Base-by-base conservation (phyloP, 129 eudicot species). In the Gnaphalium uliginosum region DNA sequence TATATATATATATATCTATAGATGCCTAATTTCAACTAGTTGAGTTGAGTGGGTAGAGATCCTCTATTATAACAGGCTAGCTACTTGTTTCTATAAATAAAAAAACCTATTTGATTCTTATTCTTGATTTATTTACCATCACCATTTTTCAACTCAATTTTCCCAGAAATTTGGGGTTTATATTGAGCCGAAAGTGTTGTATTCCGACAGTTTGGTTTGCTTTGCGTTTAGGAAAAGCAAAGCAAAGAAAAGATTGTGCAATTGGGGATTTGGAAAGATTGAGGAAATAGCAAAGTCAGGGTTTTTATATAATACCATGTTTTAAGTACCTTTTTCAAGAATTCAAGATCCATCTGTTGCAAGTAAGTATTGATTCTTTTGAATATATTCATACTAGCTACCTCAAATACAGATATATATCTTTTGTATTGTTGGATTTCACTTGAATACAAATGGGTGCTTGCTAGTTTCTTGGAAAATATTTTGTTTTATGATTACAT, bases 311-410 rank as follows among this genome's bases (percentile, higher is more conserved):
- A 43, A 43, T 43, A 43, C 15, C 29, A 8, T 62, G 33, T 37
- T 19, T 27, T 66, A 56, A 66, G 58, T 4, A 57, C 19, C 61
- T 66, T 79, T 79, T 73, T 29, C 24, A 54, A 73, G 60, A 56
- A 19, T 72, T 79, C 27, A 46, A 77, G 81, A 79, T 80, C 69
- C 21, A 54, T 54, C 69, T 73, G 25, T n/a, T 30, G 72, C 79
- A 43, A 80, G 83, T 73, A 80, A 73, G 83, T 73, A 80, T 80
- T 32, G 79, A 80, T 80, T 73, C 83, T 79, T 57, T 70, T 73
- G 61, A 53, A 26, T 8, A 59, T 7, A 6, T 66, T 66, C 79
- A 73, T 75, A 80, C 75, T 80, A 64, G 33, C 13, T 43, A 43
- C 51, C 51, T 67, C 57, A 51, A 32, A 19, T 6, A 46, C 30